Conservation (phyloP, 208 protist genomes). For the Crithidia fasciculata region DNA sequence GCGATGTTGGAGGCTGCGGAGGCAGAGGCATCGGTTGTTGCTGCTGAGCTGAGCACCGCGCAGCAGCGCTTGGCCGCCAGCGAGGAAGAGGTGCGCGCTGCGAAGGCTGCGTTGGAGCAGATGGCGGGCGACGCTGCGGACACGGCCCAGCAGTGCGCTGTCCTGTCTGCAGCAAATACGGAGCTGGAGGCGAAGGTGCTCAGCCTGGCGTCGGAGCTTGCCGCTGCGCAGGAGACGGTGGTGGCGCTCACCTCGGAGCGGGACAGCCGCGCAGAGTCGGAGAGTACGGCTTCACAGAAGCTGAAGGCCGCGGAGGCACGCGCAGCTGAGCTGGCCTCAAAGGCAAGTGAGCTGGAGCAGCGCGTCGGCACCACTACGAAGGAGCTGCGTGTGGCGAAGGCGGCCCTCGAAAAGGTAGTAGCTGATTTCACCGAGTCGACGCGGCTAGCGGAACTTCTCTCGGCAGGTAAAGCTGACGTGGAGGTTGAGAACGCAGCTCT, state of each 20-base stretch:
- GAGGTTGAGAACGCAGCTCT: background rate
- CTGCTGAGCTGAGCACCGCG: background rate
- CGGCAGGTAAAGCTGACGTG: too few species aligned
- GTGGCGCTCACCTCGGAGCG: background rate
- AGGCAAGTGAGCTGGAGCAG: background rate
- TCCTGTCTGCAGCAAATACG: background rate
- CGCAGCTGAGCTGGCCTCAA: too few species aligned
- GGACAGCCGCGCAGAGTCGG: background rate
- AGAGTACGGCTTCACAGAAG: background rate
- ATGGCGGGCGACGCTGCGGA: background rate
- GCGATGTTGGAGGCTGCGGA: background rate
- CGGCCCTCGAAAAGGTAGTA: background rate
- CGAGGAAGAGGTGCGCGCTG: constrained; percentile 9
- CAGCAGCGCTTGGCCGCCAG: constrained; percentile 2
- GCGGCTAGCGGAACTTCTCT: too few species aligned
- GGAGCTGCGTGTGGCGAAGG: background rate
- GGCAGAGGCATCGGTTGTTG: background rate
- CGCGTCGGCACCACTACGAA: background rate
- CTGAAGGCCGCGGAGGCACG: background rate
- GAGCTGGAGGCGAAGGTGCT: background rate
- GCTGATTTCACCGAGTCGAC: background rate
- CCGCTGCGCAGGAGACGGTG: background rate
- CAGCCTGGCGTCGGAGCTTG: background rate
- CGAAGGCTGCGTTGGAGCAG: constrained; percentile 4
- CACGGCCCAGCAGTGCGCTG: background rate